Evolutionary conservation across 371 early-diverging fungal species (phyloP), one percentile per base, ranked within the genome.

Genomic region (Syncephalastrum sp.): DNA sequence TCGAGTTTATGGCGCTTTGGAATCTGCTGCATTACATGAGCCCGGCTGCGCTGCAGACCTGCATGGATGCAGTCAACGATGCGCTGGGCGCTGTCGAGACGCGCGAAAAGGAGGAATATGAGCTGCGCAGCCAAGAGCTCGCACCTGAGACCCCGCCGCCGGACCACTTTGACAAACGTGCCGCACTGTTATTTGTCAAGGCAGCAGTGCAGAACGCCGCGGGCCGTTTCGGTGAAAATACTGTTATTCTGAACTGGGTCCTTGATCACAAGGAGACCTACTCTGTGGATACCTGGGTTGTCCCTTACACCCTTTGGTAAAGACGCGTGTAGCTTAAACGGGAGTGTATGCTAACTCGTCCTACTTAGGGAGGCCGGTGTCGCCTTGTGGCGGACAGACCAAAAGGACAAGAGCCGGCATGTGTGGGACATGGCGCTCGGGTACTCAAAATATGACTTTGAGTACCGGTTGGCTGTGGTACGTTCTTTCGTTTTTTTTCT

Each of bases 1-100:
- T 86, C 13, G 86, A 86, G 57, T 80, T 82, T 41, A 68, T 86
- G 57, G 71, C 75, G 54, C 75, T 86, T 48, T 82, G 81, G 82
- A 84, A 84, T 42, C 56, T 79, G 13, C 78, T 81, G 45, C 57
- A 68, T 21, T 80, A 68, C 48, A 76, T 81, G 74, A 65, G 68
- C 3, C 61, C 56, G 7, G 65, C 71, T 17, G 25, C 52, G 5
- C 59, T 84, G n/a, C 29, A 63, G 16, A 53, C 56, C 5, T 74
- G 61, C 5, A 51, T 77, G 24, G 57, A 57, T 4, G 60, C 55
- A 23, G 68, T 79, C 6, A 68, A 74, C 13, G 55, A 43, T 3
- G 69, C 72, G 12, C 65, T 82, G 42, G 56, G 61, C 16, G 47
- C 57, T 3, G 69, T 78, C 14, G 54, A 68, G 15, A 47, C 42